Evolutionary conservation across 768 basidiomycete species (phyloP).

Genomic region (Termitomyces sp.): DNA sequence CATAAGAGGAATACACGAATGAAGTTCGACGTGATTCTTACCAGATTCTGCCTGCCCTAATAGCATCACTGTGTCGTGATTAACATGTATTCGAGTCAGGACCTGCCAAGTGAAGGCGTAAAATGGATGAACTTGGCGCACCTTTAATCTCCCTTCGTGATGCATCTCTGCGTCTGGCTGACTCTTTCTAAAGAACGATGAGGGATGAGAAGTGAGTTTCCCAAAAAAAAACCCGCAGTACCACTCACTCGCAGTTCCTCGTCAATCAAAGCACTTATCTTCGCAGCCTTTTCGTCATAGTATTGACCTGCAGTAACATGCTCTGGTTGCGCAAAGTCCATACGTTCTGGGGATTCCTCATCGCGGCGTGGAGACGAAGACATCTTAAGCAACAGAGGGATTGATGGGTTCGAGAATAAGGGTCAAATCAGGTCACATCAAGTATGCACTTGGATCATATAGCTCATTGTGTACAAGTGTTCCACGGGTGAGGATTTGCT

Average conservation of each 20-base stretch:
- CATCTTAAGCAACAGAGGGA: slow-evolving; percentile 8
- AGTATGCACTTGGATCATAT: neutral
- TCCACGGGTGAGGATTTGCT: slow-evolving; percentile 11
- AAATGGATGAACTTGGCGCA: slow-evolving; percentile 17
- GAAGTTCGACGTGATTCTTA: slow-evolving; percentile 10
- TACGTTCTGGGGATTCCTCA: slow-evolving; percentile 6
- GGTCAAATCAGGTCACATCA: slow-evolving; percentile 10
- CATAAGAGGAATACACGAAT: neutral
- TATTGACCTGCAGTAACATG: slow-evolving; percentile 9
- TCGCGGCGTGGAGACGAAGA: slow-evolving; percentile 1
- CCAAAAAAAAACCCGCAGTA: neutral
- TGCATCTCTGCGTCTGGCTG: slow-evolving; percentile 40
- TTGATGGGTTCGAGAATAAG: slow-evolving; percentile 7
- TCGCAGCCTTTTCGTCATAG: slow-evolving; percentile 41
- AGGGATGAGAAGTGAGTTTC: neutral
- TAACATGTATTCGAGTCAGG: neutral
- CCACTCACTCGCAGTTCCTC: slow-evolving; percentile 49
- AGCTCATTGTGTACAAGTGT: slow-evolving; percentile 8
- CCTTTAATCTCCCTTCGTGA: slow-evolving; percentile 46
- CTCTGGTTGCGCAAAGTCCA: slow-evolving; percentile 12
- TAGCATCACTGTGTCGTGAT: slow-evolving; percentile 50
- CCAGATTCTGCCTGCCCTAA: slow-evolving; percentile 77
- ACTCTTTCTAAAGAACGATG: slow-evolving; percentile 41
- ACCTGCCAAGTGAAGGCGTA: neutral
- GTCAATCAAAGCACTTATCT: slow-evolving; percentile 50